Base-by-base conservation (phyloP, 169 alveolate genomes). In the Plasmodium coatneyi region DNA sequence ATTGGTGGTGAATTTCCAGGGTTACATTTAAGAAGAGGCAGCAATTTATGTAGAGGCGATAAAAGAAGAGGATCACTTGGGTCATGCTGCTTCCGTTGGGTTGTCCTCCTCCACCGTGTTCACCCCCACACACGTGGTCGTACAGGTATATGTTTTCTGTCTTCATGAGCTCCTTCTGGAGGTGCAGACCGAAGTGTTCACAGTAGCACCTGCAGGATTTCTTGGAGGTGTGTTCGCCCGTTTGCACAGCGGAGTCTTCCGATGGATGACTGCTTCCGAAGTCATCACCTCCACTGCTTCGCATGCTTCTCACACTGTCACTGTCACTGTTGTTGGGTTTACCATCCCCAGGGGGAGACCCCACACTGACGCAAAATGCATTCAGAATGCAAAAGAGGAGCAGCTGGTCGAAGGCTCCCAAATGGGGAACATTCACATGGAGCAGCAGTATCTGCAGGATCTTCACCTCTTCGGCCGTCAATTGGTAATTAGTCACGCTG, bases 1-100 rank as follows among this genome's bases (percentile, higher is more conserved):
- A 91, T 30, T 80, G 71, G 36, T 32, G 56, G 36, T 91, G 92
- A 34, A 91, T 91, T 4, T 91, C 95, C 39, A 91, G 25, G 34
- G 72, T 70, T 25, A 91, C 46, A 22, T 91, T 91, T 70, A 91
- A 41, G 60, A 91, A 43, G 72, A 87, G 49, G 34, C 22, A 78
- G 28, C 95, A 91, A 49, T 91, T 91, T n/a, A 91, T 81, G 66
- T 91, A 91, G 34, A 91, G 56, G 22, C 92, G 83, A 56, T 32
- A 91, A 49, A 91, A 81, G 32, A 91, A 91, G n/a, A 82, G 52
- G 30, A 80, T 16, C 3, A 49, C 60, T 4, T 66, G 39, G n/a
- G 66, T 32, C 19, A 71, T 70, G 36, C 12, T 80, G 28, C 74
- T 28, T 52, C 56, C 41, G 39, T 34, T 52, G 46, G 41, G 9